Evolutionary conservation across 1,284 basidiomycete species (phyloP).

Genomic region (Gymnopus androsaceus): DNA sequence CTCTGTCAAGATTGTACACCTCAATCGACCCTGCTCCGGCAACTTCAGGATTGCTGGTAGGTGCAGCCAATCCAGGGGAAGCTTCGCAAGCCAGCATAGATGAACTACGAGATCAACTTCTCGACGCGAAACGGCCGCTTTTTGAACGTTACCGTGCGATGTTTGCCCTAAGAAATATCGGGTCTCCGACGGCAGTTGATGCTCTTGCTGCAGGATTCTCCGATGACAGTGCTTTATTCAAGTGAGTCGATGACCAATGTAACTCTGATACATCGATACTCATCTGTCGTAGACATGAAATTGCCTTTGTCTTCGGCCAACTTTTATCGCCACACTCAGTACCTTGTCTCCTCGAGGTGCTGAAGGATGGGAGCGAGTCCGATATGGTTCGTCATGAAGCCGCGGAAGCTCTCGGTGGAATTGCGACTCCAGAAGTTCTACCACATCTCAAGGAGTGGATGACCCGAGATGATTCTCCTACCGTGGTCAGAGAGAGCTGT

Average conservation of each 20-base stretch:
- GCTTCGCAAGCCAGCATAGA: conserved; percentile 49
- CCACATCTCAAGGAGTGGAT: conserved; percentile 88
- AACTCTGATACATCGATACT: conserved; percentile 10
- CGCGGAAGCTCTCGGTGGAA: conserved; percentile 96
- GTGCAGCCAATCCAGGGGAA: conserved; percentile 51
- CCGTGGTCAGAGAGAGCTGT: conserved; percentile 95
- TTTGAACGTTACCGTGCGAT: conserved; percentile 98
- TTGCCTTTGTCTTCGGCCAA: conserved; percentile 98
- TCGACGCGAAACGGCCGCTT: conserved; percentile 73
- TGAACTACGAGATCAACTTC: conserved; percentile 65
- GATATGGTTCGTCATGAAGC: conserved; percentile 99
- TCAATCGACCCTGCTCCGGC: conserved; percentile 97
- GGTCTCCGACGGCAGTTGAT: conserved; percentile 84
- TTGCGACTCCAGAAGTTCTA: conserved; percentile 90
- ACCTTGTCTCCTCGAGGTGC: conserved; percentile 79
- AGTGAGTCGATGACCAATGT: conserved; percentile 49
- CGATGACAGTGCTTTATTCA: conserved; percentile 91
- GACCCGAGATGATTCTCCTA: conserved; percentile 73
- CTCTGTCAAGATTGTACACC: conserved; percentile 61
- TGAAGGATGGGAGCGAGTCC: conserved; percentile 75
- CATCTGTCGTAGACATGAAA: conserved; percentile 87
- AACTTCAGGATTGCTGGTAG: conserved; percentile 59
- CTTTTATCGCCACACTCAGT: conserved; percentile 89
- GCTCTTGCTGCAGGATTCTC: conserved; percentile 89
- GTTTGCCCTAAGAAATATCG: conserved; percentile 95